Base-by-base conservation (phyloP, 768 basidiomycete species). In the Cystofilobasidium bisporidii region DNA sequence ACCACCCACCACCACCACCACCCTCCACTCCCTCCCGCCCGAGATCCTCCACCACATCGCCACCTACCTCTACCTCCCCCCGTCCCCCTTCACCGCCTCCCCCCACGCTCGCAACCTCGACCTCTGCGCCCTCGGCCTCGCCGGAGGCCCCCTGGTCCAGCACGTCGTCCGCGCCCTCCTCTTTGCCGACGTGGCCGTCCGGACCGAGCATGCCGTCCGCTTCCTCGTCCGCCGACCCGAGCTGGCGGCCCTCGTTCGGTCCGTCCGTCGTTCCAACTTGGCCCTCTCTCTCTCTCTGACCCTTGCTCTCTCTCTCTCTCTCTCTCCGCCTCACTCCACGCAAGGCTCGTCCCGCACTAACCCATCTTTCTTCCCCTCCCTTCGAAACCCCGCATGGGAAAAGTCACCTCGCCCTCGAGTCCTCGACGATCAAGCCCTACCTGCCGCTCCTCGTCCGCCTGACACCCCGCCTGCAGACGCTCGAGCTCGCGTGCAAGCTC, bases 41-140 rank as follows among this genome's bases (percentile, higher is more conserved):
- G 63, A 64, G 40, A n/a, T 64, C 24, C 28, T 64, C 26, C 63
- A 57, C 17, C 24, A 8, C 26, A 28, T 64, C 24, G 12, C 24
- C 8, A 20, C 53, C 17, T 3, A 28, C 5, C 63, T 64, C 18
- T 64, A 64, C 53, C 63, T 64, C 2, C 63, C 63, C 22, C 63
- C 63, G 15, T 26, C 17, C 53, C 48, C 53, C 24, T 64, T 55
- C 53, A 17, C 53, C n/a, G 24, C 36, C 26, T 24, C 63, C 17
- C n/a, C n/a, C n/a, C 63, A 64, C 55, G 55, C 26, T 10, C 32
- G 63, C 24, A 56, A 41, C 30, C 22, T 14, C n/a, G 63, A 56
- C 53, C 55, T 64, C 15, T 22, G 53, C 38, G 28, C 20, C 10
- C 53, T 64, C 36, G 50, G 53, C 14, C 38, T 64, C 53, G 63